phyloP scores from a whole-genome alignment of 495 filamentous ascomycete species.

The Umbilicaria muhlenbergii region DNA sequence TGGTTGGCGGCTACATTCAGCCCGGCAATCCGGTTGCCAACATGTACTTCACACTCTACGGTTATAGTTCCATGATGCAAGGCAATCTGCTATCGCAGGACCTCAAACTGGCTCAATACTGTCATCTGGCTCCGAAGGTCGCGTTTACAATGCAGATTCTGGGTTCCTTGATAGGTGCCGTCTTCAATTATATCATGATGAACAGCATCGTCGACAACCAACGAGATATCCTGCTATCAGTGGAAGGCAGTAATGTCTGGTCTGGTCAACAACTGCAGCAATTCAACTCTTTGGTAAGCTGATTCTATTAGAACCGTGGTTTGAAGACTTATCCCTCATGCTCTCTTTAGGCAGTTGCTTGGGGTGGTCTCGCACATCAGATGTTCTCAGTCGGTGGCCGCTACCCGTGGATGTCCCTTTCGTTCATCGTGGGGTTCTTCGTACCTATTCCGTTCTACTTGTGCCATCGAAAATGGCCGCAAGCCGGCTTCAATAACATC shows the following conservation, averaged over 20 bases:
- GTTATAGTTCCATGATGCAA: constrained; percentile 27
- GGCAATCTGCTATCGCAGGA: constrained; percentile 19
- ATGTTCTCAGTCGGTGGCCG: constrained; percentile 22
- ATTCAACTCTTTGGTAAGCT: neutral
- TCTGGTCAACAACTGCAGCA: constrained; percentile 30
- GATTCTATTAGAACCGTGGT: constrained; percentile 10
- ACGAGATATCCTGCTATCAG: constrained; percentile 17
- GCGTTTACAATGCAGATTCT: constrained; percentile 31
- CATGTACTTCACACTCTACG: constrained; percentile 19
- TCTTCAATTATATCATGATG: constrained; percentile 35
- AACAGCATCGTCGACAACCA: constrained; percentile 25
- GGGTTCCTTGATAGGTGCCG: constrained; percentile 29
- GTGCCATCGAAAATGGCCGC: constrained; percentile 8
- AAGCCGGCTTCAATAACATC: constrained; percentile 14
- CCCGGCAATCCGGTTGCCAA: constrained; percentile 30
- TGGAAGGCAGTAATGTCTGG: constrained; percentile 30
- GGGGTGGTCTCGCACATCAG: constrained; percentile 23
- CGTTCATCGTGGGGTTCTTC: constrained; percentile 20
- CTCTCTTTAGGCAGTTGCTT: constrained; percentile 22
- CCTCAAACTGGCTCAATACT: constrained; percentile 25
- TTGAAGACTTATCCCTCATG: neutral
- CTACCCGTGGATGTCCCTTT: constrained; percentile 23
- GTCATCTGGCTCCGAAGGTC: constrained; percentile 19
- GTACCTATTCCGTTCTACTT: constrained; percentile 22
- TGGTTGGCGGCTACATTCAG: constrained; percentile 24